phyloP scores from a whole-genome alignment of 208 protist genomes.

The Wallacemonas sp. region DNA sequence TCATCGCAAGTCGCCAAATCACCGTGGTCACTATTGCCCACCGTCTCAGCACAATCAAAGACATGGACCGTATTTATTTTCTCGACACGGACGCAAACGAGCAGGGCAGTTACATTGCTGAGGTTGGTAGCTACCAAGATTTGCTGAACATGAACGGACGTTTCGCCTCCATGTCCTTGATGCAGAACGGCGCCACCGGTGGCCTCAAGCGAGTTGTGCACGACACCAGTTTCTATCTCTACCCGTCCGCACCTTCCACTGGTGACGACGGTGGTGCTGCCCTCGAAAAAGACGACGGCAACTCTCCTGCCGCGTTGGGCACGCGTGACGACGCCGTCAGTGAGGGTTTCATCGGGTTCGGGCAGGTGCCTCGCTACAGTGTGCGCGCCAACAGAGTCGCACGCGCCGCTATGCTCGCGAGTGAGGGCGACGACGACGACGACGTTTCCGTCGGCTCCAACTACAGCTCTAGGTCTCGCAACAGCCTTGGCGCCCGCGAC shows the following conservation, averaged over 20 bases:
- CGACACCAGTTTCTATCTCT: slow-evolving; percentile 44
- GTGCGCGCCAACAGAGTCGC: neutral
- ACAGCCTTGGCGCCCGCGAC: too few relatives aligned
- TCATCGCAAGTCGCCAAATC: slow-evolving; percentile 20
- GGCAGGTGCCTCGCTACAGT: neutral
- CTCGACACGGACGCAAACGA: slow-evolving; percentile 11
- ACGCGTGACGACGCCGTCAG: neutral
- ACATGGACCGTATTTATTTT: slow-evolving; percentile 53
- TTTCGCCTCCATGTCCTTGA: slow-evolving; percentile 25
- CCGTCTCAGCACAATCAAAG: slow-evolving; percentile 42
- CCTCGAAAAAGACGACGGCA: neutral
- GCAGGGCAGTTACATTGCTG: slow-evolving; percentile 19
- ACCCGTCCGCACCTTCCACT: neutral
- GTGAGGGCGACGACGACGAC: neutral
- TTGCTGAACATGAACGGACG: slow-evolving; percentile 23
- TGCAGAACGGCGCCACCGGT: slow-evolving; percentile 9
- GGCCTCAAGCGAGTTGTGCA: slow-evolving; percentile 18
- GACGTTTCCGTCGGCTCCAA: neutral
- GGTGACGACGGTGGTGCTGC: neutral
- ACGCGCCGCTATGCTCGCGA: neutral
- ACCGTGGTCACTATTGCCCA: slow-evolving; percentile 49
- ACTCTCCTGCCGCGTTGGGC: neutral
- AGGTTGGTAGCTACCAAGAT: slow-evolving; percentile 23
- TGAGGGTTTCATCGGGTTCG: neutral
- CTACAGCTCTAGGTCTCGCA: too few relatives aligned